Base-by-base conservation (phyloP, 2,329 filamentous ascomycete genomes). In the Chrysosporium keratinophilum region DNA sequence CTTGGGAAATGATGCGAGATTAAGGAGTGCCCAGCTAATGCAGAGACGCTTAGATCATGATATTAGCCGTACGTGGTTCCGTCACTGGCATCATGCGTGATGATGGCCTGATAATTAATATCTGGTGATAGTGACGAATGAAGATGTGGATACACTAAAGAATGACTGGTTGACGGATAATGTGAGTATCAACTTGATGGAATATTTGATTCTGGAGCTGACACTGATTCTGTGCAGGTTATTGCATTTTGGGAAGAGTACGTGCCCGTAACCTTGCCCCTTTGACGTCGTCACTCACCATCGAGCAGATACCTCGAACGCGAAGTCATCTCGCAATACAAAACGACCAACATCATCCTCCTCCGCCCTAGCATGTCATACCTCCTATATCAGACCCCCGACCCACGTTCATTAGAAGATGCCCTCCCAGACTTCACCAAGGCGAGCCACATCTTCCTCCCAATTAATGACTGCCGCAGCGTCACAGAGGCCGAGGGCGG, bases 241-340 rank as follows among this genome's bases (percentile, higher is more conserved):
- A 97, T 98, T 61, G 85, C 88, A 49, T 97, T 98, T 68, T 98
- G 93, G 91, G 87, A 97, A 78, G 91, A 97, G 78, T 95, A 82
- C 62, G 74, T 69, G 39, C 41, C 40, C 39, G 33, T 47, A 35
- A 48, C 54, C 37, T 17, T 41, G 44, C 50, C 51, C 51, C 11
- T 23, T 52, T 59, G 2, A 47, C 41, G 33, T 43, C 47, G 33
- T 42, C 47, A 56, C 56, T 50, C 54, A 60, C 55, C 60, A 37
- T 49, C 51, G 48, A 47, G 28, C 58, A 74, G 83, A 73, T 90
- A 87, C 67, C 82, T 98, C 60, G 93, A 98, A 70, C 87, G 83
- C 58, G 91, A 97, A 74, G 83, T 88, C 57, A 83, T 98, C 28
- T 76, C 77, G 31, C 80, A 82, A 62, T 95, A 86, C 66, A 87